These are phyloP conservation scores for Tolypocladium tropicale DNA, from an alignment of 2,329 filamentous ascomycete genomes.

Conservation along the genomic window DNA sequence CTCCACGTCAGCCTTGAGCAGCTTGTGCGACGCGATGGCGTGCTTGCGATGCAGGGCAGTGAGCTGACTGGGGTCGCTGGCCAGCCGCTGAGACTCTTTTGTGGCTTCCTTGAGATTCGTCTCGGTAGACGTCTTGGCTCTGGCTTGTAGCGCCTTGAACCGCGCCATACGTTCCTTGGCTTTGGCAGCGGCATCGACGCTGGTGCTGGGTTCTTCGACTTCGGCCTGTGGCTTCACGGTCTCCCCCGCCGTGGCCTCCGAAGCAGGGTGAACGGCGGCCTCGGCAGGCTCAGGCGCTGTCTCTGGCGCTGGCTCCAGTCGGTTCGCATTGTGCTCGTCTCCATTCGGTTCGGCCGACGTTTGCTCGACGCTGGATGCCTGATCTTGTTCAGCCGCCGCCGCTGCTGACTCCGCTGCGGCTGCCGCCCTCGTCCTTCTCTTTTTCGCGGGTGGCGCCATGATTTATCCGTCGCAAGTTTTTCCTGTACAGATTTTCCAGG, in stretches of 20 bases:
- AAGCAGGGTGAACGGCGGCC: neutral
- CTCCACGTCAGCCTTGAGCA: constrained; percentile 84
- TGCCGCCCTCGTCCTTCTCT: constrained; percentile 11
- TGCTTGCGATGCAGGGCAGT: constrained; percentile 74
- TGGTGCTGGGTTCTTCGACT: constrained; percentile 6
- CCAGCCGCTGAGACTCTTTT: constrained; percentile 69
- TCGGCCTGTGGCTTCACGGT: constrained; percentile 7
- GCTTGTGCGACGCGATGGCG: constrained; percentile 81
- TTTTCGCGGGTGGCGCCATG: constrained; percentile 19
- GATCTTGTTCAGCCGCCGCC: neutral
- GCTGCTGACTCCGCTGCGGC: constrained; percentile 2
- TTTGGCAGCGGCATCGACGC: constrained; percentile 27
- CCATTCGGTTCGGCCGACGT: neutral
- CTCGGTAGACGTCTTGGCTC: constrained; percentile 60
- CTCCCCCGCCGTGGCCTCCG: neutral
- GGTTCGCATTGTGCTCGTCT: neutral
- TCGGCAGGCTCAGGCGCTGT: constrained; percentile 4
- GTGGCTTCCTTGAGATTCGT: constrained; percentile 78
- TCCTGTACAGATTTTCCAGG: neutral
- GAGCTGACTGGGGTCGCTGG: constrained; percentile 67
- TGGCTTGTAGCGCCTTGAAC: constrained; percentile 79
- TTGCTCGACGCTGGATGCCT: neutral
- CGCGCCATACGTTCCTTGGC: constrained; percentile 62
- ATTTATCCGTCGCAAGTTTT: neutral
- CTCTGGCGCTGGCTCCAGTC: neutral